Evolutionary conservation across 176 grass and related monocot species (phyloP).

Genomic region (Cenchrus purpureus): DNA sequence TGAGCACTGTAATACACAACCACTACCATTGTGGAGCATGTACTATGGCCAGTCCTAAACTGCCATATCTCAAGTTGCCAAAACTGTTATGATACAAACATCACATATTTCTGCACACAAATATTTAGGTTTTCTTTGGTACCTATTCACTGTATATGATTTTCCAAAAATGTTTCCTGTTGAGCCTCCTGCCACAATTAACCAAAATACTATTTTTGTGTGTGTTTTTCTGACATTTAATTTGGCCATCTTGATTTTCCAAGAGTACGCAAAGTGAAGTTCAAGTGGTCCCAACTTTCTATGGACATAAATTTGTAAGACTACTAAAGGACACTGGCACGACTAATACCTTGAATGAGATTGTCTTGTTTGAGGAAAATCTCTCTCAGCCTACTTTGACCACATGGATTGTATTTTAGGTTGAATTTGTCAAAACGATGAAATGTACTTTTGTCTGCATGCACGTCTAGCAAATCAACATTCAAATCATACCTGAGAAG

Average conservation of each 20-base stretch:
- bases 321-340: conserved; percentile 14
- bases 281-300: not conserved
- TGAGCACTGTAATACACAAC: no score
- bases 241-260: not conserved
- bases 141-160: conserved; percentile 7
- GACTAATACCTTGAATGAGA: conserved; percentile 93
- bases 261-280: not conserved
- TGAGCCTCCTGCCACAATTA: not conserved
- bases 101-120: conserved; percentile 16
- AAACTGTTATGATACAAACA: not conserved
- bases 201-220: conserved; percentile 2
- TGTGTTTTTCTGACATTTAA: not conserved
- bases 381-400: conserved; percentile 94
- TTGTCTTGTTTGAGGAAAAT: conserved; percentile 99
- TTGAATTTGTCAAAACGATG: conserved; percentile 99
- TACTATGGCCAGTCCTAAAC: not conserved
- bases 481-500: conserved; percentile 85
- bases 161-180: not conserved
- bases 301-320: conserved; percentile 24
- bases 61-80: not conserved
- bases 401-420: conserved; percentile 98
- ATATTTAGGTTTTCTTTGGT: conserved; percentile 15
- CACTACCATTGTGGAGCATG: not conserved
- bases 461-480: conserved; percentile 97
- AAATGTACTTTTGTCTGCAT: conserved; percentile 99